Conservation (phyloP, 306 rosid genomes). For the Pterocarpus santalinus region DNA sequence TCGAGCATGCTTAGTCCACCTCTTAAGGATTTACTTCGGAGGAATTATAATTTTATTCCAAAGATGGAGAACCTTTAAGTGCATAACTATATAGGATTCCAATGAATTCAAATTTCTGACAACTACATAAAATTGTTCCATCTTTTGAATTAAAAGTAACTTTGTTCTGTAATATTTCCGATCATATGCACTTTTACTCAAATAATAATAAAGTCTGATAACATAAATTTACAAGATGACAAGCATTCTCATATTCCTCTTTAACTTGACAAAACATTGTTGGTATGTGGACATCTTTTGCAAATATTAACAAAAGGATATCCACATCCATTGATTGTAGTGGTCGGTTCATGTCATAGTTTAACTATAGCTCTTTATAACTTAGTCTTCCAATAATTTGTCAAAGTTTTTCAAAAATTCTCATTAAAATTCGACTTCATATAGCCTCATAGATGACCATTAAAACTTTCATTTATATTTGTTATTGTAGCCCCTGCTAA, state of each 20-base stretch:
- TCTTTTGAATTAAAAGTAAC: no score
- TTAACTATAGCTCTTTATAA: neutral
- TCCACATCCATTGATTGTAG: slow-evolving; percentile 1
- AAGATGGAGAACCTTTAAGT: neutral
- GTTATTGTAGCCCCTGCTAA: neutral
- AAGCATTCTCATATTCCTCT: no score
- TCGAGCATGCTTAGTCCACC: slow-evolving; percentile 10
- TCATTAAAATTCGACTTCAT: neutral
- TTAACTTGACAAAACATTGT: neutral
- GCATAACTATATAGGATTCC: neutral
- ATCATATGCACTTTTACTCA: no score
- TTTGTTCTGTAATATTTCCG: no score
- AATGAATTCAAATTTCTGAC: no score
- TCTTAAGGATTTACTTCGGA: neutral
- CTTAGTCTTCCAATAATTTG: neutral
- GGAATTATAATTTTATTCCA: neutral
- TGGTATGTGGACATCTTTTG: neutral
- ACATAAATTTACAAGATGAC: no score
- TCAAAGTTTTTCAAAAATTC: neutral
- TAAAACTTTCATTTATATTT: slow-evolving; percentile 17
- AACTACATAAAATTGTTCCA: no score
- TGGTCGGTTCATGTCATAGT: neutral
- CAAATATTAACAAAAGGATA: neutral
- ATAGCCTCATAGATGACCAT: neutral
- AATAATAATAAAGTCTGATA: no score